Evolutionary conservation across 331 rosid species (phyloP).

Genomic region (Malus hybrid): DNA sequence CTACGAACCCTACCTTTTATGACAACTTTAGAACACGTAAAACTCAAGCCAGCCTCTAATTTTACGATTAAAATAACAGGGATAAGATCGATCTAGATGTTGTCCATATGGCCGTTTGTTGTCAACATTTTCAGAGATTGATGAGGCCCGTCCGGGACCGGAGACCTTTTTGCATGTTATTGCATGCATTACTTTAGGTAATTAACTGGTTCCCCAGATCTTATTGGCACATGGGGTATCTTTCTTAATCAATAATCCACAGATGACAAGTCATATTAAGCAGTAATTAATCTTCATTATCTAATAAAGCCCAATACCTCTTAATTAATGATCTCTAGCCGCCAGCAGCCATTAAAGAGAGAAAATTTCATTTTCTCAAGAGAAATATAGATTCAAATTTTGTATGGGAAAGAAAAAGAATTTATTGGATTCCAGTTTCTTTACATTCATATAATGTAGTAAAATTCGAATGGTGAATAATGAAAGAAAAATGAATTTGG

Average conservation of each 20-base stretch:
- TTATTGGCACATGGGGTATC: constrained; percentile 14
- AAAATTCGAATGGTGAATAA: too few relatives aligned
- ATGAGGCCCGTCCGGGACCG: neutral
- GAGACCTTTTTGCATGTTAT: neutral
- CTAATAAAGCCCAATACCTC: neutral
- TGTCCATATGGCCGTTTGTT: constrained; percentile 1
- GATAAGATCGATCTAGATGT: neutral
- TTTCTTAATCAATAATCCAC: neutral
- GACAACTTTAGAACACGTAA: constrained; percentile 50
- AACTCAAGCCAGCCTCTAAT: constrained; percentile 30
- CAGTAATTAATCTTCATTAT: neutral
- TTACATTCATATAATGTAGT: too few relatives aligned
- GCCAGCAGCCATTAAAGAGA: neutral
- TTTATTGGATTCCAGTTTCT: too few relatives aligned
- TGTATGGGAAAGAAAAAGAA: too few relatives aligned
- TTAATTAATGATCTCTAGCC: neutral
- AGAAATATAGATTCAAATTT: too few relatives aligned
- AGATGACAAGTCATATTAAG: neutral
- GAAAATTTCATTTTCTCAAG: too few relatives aligned
- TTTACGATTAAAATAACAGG: neutral
- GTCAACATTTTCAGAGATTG: constrained; percentile 4
- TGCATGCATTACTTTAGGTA: neutral
- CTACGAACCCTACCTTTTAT: constrained; percentile 23
- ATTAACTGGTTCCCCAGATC: neutral
- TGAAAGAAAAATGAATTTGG: too few relatives aligned